phyloP scores from a whole-genome alignment of 305 asterid species.

The Rubia peregrina region DNA sequence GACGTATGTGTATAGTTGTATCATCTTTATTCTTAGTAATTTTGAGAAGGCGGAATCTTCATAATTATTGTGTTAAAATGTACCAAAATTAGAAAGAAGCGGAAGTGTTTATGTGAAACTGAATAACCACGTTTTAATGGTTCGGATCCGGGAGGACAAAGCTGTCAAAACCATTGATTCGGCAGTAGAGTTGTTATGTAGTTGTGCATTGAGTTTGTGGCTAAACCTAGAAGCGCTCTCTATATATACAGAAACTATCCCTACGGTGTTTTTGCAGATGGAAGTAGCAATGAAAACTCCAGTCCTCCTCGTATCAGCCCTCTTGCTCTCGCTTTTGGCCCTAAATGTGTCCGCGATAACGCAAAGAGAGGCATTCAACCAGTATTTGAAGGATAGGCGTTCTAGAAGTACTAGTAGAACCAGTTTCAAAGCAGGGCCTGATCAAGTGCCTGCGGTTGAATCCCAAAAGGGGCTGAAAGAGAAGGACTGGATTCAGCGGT shows the following conservation, averaged over 20 bases:
- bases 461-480: constrained; percentile 1
- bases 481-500: neutral
- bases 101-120: neutral
- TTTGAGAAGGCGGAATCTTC: neutral
- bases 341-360: constrained; percentile 21
- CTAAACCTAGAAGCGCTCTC: neutral
- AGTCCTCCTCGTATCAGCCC: constrained; percentile 18
- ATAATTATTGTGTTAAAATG: neutral
- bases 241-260: neutral
- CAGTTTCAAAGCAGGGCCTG: constrained; percentile 29
- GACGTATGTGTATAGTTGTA: neutral
- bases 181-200: neutral
- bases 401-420: constrained; percentile 14
- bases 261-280: neutral
- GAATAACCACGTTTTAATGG: too few relatives aligned
- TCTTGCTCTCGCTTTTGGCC: constrained; percentile 16
- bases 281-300: too few relatives aligned
- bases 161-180: neutral
- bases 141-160: neutral
- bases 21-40: neutral
- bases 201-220: neutral
- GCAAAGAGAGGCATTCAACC: constrained; percentile 34
- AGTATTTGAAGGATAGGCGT: constrained; percentile 23
- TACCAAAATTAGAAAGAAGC: too few relatives aligned
- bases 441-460: neutral